Base-by-base conservation (phyloP, 345 rosid species). In the Citrus sp. region DNA sequence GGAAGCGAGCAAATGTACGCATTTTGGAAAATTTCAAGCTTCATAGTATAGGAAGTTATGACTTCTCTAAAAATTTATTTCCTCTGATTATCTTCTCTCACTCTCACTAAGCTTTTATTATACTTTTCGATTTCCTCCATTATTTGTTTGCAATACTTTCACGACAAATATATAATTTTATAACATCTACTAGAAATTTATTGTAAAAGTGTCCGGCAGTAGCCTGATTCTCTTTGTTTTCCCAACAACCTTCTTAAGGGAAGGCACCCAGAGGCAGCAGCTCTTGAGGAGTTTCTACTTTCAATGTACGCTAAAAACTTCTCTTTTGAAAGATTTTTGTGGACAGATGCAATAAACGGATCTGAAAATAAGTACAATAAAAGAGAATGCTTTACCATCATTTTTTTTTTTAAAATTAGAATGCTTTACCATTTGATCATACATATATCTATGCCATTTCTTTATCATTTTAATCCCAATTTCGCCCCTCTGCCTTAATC, bases 331-430 rank as follows among this genome's bases (percentile, higher is more conserved):
- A 89, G 83, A 77, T 86, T 88, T 35, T 86, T 69, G 27, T 87
- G 86, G 55, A 90, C 91, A 46, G 90, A 85, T 77, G 88, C 87
- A 58, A 93, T 86, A 24, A 32, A 90, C 83, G 14, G 89, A 86
- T 88, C 87, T 90, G 85, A 95, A 93, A 51, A 90, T 87, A 25
- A 94, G 40, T 7, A 7, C 98, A 75, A 24, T 68, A 71, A 67
- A 54, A 2, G 40, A 38, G 2, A 38, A 38, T 16, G 35, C 6
- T 14, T 55, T 28, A 22, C 65, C 28, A 66, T 5, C 2, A 18
- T 18, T 6, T 5, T 35, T 5, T 35, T 35, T 34, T 34, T 0
- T 0, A 0, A 34, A 37, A 37, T 40, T 2, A 40, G 0, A 9
- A 40, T 40, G 46, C 42, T 38, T 38, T 38, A 38, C 42, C 42